Evolutionary conservation across 345 rosid species (phyloP), one percentile per base, ranked within the genome.

Genomic region (Leavenworthia alabamica): DNA sequence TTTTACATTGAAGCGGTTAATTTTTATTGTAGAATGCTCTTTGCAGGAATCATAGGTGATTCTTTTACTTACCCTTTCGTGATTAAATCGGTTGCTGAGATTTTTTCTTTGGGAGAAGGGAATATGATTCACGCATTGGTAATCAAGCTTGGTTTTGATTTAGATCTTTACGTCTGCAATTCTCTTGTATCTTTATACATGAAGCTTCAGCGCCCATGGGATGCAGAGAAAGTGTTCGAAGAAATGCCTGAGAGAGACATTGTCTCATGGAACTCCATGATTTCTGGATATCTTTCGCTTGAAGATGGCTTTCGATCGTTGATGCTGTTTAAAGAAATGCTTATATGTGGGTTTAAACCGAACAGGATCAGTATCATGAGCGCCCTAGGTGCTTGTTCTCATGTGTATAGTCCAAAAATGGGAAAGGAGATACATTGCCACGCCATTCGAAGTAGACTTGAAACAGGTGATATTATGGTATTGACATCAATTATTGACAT

Each of bases 231-330:
- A 31, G 64, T 91, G 66, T 91, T 88, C 57, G 76, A 72, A 4
- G 81, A 78, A 80, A 86, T 88, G 96, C 73, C 80, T 57, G 48
- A 23, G 0, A 86, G 89, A 72, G 96, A 86, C 36, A 54, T 69
- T 67, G 85, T 91, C 46, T 84, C 96, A 0, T 91, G 96, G 96
- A 91, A 91, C 46, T 77, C 85, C 8, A 80, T 88, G 80, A 71
- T 91, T 55, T 74, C 82, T 10, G 96, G 90, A 24, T 91, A 81
- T 50, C 74, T 80, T 11, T 58, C 67, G 11, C 79, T 67, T 56
- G 90, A 81, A 8, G 85, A 83, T 64, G 79, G 81, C 0, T 7
- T 66, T 58, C 43, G 72, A 1, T 66, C 90, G 2, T 67, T 90
- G 75, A 13, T 36, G 13, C 56, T 60, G 12, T 79, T 86, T 32